Evolutionary conservation across 768 basidiomycete species (phyloP), one percentile per base, ranked within the genome.

Genomic region (Mycena rosella): DNA sequence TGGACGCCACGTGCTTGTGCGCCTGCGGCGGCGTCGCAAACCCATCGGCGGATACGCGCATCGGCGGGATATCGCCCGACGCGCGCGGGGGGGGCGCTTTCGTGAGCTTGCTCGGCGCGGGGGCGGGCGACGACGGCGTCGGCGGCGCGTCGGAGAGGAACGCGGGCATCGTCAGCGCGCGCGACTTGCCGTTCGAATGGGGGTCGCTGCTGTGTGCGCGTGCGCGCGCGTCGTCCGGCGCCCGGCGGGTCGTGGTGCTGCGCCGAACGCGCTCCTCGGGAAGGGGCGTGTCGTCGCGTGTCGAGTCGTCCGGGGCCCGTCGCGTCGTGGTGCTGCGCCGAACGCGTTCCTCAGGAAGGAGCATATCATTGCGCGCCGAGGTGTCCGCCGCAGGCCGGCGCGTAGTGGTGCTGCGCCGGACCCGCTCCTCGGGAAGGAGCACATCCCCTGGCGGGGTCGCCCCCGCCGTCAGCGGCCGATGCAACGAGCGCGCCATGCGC

Each of bases 401-500:
- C n/a, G 75, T 53, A 7, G 85, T 85, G n/a, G 78, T 65, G 60
- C 79, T 82, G 56, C 84, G 79, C 42, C 75, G 77, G 40, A 84
- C 63, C 7, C 34, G 30, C 15, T 65, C 73, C 67, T 29, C 65
- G 63, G 68, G 77, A 10, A 67, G 65, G 52, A 65, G 78, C 67
- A 68, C 53, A 1, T 74, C 77, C 32, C 72, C 74, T 48, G 52
- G 77, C 77, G 10, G 85, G 84, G 2, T 73, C 60, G 18, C 78
- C 65, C 36, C 80, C 76, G 51, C 77, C 73, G 51, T 83, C 78
- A 58, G 14, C 13, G 82, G 75, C 36, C 84, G 86, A 72, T 88
- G 90, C 80, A 93, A 90, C 10, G 92, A 92, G 20, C 88, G 85
- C 83, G 80, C 81, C 24, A 84, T 78, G 22, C 85, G 85, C 30